phyloP scores from a whole-genome alignment of 371 early-diverging fungal species.

The Catenaria anguillulae region DNA sequence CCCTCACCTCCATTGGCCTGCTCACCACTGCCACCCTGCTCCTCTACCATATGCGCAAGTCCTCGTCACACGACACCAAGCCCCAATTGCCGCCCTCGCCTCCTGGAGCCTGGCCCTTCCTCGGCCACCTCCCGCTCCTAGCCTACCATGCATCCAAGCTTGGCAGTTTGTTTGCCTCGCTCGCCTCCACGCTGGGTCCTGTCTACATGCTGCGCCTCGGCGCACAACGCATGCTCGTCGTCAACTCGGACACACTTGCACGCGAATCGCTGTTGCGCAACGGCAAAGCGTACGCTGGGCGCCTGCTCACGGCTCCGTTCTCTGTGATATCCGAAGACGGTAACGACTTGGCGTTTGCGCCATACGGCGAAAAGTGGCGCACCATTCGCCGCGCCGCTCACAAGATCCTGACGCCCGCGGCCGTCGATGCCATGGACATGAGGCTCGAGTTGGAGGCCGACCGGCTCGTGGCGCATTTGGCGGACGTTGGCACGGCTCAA shows the following conservation, averaged over 20 bases:
- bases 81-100: no score
- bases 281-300: not conserved
- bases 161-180: no score
- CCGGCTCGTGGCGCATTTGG: not conserved
- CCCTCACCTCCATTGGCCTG: no score
- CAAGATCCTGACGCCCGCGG: conserved; percentile 4
- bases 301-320: not conserved
- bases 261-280: not conserved
- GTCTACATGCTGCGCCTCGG: not conserved
- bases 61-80: no score
- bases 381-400: not conserved
- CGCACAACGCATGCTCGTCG: not conserved
- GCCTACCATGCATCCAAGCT: no score
- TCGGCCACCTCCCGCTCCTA: no score
- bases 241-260: not conserved
- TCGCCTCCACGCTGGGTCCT: no score
- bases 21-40: no score
- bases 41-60: no score
- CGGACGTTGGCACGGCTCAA: no score
- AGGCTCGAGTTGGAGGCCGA: not conserved
- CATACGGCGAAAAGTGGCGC: conserved; percentile 1
- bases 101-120: no score
- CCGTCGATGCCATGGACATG: not conserved
- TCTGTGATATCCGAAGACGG: not conserved
- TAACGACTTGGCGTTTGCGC: not conserved